phyloP scores from a whole-genome alignment of 2,329 filamentous ascomycete genomes.

The Fusarium globosum region DNA sequence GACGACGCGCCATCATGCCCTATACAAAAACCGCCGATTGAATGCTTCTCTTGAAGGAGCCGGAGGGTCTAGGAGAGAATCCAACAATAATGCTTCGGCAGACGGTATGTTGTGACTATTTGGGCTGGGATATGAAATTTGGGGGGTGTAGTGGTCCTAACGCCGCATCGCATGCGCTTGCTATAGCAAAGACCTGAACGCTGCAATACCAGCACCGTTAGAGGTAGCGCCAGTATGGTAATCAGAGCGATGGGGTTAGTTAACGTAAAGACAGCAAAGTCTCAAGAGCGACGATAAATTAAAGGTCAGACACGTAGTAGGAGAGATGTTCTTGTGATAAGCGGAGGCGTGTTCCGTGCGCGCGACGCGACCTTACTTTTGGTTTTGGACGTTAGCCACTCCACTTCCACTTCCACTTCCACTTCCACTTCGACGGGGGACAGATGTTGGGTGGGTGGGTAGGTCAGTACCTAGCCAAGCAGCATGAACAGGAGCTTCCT shows the following conservation, averaged over 20 bases:
- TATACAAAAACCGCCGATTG: constrained; percentile 12
- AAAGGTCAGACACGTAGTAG: constrained; percentile 23
- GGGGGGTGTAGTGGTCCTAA: constrained; percentile 36
- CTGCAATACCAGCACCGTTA: constrained; percentile 1
- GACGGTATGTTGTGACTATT: constrained; percentile 14
- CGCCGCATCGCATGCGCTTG: constrained; percentile 41
- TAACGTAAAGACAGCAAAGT: constrained; percentile 18
- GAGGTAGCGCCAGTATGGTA: constrained; percentile 7
- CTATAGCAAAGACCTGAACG: constrained; percentile 1
- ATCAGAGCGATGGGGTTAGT: constrained; percentile 10
- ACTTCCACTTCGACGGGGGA: constrained; percentile 9
- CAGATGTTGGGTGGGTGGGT: neutral
- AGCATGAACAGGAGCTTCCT: neutral
- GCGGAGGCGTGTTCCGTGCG: constrained; percentile 41
- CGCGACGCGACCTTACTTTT: constrained; percentile 43
- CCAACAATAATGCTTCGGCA: neutral
- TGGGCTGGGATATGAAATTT: constrained; percentile 30
- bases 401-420: constrained; percentile 29
- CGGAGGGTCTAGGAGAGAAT: neutral
- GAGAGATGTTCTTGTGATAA: constrained; percentile 39
- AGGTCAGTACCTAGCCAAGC: neutral
- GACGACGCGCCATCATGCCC: constrained; percentile 53
- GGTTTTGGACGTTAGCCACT: constrained; percentile 16
- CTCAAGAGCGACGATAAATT: constrained; percentile 20
- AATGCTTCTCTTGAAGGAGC: neutral